Evolutionary conservation across 1,139 yeast genomes (phyloP), one percentile per base, ranked within the genome.

Genomic region (Candida albicans): DNA sequence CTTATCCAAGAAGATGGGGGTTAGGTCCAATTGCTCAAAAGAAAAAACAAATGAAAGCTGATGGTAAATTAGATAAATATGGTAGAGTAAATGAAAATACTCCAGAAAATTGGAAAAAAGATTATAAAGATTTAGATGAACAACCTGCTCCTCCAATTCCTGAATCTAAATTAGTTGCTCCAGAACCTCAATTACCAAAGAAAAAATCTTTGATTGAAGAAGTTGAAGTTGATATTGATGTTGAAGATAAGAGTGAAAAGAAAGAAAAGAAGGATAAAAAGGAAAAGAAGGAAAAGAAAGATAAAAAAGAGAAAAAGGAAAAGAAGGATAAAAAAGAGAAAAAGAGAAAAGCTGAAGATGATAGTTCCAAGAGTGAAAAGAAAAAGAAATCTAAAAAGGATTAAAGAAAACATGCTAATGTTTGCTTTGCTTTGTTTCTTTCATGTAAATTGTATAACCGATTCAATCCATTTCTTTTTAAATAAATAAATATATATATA

Each of bases 1-100:
- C 96, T 45, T 93, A 93, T 70, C 99, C 99, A 73, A 87, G 99
- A 81, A 86, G 98, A 81, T 93, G 99, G 99, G 99, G 99, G 52
- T 76, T 93, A 60, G 99, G 99, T 58, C 99, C 99, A 60, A 89
- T 91, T 64, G 99, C 99, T 52, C 91, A 88, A 72, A 90, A 89
- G 85, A 93, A 93, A 87, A 93, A 93, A 80, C 96, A 91, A 75
- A 76, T 93, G 79, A 93, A 91, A 81, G 87, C 96, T 45, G 96
- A 88, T 56, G 99, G 99, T 60, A 93, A 93, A 73, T 83, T 93
- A 61, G 99, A 93, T 75, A 89, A 91, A 73, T 93, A 73, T 62
- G 99, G 99, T 52, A 84, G 96, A 73, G 78, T 77, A 54, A 93
- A 90, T 63, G 99, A 93, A 68, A 84, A 81, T 66, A 93, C 99